These are phyloP conservation scores for Monosporascus sp. DNA, from an alignment of 2,329 filamentous ascomycete species.

Conservation along the genomic window DNA sequence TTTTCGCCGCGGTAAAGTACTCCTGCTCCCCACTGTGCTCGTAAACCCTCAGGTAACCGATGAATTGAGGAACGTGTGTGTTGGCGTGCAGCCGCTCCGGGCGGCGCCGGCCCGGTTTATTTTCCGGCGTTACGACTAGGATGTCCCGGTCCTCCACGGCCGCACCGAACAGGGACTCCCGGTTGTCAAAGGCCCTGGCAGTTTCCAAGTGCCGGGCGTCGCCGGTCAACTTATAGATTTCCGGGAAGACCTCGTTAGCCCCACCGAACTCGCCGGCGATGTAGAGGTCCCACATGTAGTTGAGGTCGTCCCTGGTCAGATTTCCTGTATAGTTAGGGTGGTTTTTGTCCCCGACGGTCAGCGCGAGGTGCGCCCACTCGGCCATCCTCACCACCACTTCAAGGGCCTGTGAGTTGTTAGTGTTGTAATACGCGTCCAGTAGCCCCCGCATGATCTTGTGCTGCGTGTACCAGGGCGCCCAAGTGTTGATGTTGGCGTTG, in stretches of 20 bases:
- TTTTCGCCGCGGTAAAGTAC: conserved; percentile 25
- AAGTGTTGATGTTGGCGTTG: conserved; percentile 22
- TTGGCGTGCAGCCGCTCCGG: conserved; percentile 26
- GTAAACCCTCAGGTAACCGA: conserved; percentile 26
- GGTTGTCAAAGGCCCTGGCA: conserved; percentile 27
- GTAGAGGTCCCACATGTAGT: conserved; percentile 31
- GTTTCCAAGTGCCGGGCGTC: conserved; percentile 22
- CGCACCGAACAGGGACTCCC: conserved; percentile 25
- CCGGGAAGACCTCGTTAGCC: conserved; percentile 28
- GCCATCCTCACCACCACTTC: conserved; percentile 26
- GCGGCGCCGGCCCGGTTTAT: conserved; percentile 25
- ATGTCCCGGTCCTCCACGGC: conserved; percentile 25
- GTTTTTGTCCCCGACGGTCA: conserved; percentile 28
- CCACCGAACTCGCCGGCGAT: conserved; percentile 28
- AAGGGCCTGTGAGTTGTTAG: conserved; percentile 25
- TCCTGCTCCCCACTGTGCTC: conserved; percentile 24
- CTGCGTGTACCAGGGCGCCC: conserved; percentile 30
- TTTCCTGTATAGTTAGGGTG: conserved; percentile 26
- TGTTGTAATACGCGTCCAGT: conserved; percentile 30
- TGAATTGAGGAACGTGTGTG: conserved; percentile 27
- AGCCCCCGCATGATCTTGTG: conserved; percentile 30
- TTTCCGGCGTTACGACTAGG: conserved; percentile 20
- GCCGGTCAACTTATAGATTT: conserved; percentile 27
- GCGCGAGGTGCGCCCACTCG: conserved; percentile 28
- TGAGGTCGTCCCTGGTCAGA: conserved; percentile 26